A percentile compares a stretch with the other conserved stretches of the same genome.
phyloP scores from a whole-genome alignment of 1,284 basidiomycete genomes.

The Apiotrichum gamsii region DNA sequence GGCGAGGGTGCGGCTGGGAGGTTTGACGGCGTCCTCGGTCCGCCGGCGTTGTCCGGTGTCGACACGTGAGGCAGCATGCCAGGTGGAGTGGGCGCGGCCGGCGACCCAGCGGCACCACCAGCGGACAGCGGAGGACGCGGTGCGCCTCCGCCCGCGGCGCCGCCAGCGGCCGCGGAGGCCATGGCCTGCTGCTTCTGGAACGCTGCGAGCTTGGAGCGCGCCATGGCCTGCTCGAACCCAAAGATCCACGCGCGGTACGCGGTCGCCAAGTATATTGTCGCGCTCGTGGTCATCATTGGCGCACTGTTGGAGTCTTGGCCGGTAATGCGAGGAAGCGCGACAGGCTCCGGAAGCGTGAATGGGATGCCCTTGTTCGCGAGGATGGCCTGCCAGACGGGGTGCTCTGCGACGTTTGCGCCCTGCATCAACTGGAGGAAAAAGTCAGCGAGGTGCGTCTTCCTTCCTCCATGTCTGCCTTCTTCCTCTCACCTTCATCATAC shows the following conservation, averaged over 20 bases:
- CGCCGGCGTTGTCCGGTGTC: not conserved
- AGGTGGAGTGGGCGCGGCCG: conserved; percentile 1
- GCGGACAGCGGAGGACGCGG: not conserved
- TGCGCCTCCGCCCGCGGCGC: not conserved
- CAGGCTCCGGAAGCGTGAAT: conserved; percentile 27
- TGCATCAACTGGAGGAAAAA: too few relatives aligned
- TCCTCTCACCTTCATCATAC: conserved; percentile 19
- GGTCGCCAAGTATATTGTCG: conserved; percentile 31
- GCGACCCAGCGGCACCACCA: not conserved
- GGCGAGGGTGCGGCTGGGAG: not conserved
- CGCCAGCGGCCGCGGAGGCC: not conserved
- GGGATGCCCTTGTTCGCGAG: conserved; percentile 24
- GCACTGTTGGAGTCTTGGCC: conserved; percentile 19
- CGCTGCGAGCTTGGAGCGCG: conserved; percentile 13
- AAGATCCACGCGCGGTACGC: conserved; percentile 35
- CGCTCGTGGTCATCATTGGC: conserved; percentile 23
- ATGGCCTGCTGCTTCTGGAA: conserved; percentile 12
- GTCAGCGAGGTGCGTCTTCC: not conserved
- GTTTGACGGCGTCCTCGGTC: not conserved
- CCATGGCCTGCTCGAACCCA: conserved; percentile 38
- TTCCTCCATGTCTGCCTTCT: not conserved
- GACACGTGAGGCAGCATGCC: not conserved
- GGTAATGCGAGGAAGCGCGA: conserved; percentile 21
- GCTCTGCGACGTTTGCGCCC: conserved; percentile 19
- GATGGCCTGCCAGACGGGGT: conserved; percentile 26